Evolutionary conservation across 192 early-diverging fungal species (phyloP), one percentile per base, ranked within the genome.

Genomic region (Cetraspora pellucida): DNA sequence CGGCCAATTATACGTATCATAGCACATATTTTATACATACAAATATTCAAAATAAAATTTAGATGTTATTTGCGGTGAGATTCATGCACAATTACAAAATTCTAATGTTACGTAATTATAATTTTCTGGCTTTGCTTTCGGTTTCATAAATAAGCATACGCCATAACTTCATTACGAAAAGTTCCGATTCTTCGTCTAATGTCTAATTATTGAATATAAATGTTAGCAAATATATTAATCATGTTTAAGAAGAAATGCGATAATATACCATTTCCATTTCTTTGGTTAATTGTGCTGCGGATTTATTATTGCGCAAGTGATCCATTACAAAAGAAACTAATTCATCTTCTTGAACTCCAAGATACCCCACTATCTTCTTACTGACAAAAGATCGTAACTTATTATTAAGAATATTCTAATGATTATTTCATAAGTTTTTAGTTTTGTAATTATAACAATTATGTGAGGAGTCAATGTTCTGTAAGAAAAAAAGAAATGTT

Each of bases 111-210:
- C 23, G 17, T n/a, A 47, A 28, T 52, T 50, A 70, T 23, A 83
- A 54, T 45, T 84, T 79, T 21, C 80, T 63, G 23, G 87, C 81
- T 72, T 88, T 81, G 37, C 88, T 82, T 79, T 96, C 95, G 5
- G 92, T 94, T 76, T 96, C 95, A 80, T 87, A 94, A 50, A 96
- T 93, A 13, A 96, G 77, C 85, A 90, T 91, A 52, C 95, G 86
- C 96, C 96, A 99, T 13, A 98, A 81, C 70, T 91, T 91, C 78
- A 90, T 90, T 10, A 97, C 95, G 88, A 99, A 93, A 43, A 88
- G 84, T 21, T 89, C 87, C 4, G 96, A 91, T 63, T 96, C 96
- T 19, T 96, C 95, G 72, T 94, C 96, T 68, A 98, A 84, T 1
- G 92, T 89, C 92, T 94, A 83, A 2, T 19, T 63, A 3, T 21